phyloP scores from a whole-genome alignment of 1,284 basidiomycete species.

The Phlebopus sp. region DNA sequence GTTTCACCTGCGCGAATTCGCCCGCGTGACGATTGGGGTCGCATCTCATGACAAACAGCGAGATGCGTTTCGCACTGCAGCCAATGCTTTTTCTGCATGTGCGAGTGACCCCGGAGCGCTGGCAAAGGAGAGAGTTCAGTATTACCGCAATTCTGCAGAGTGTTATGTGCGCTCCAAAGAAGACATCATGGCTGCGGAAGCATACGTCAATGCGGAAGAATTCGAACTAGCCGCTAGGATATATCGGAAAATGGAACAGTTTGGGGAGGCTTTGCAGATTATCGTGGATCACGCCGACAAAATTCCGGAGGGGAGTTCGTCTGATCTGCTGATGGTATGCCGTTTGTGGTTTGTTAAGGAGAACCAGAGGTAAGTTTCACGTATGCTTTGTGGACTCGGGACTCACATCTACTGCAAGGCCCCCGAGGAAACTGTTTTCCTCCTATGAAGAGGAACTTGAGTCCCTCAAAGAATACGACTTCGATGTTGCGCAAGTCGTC shows the following conservation, averaged over 20 bases:
- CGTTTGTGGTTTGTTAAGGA: conserved; percentile 51
- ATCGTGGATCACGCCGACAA: conserved; percentile 33
- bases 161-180: conserved; percentile 47
- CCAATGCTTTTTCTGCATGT: conserved; percentile 45
- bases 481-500: conserved; percentile 50
- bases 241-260: conserved; percentile 48
- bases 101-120: conserved; percentile 29
- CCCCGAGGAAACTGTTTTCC: conserved; percentile 47
- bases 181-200: conserved; percentile 43
- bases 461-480: conserved; percentile 55
- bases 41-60: conserved; percentile 21
- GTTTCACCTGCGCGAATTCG: conserved; percentile 43
- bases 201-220: conserved; percentile 42
- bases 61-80: conserved; percentile 46
- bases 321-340: conserved; percentile 46
- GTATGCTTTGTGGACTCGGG: background rate
- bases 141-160: conserved; percentile 50
- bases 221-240: conserved; percentile 45
- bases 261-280: conserved; percentile 53
- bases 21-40: conserved; percentile 29
- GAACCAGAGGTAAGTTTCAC: conserved; percentile 28
- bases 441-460: conserved; percentile 52
- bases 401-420: conserved; percentile 34
- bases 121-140: conserved; percentile 33
- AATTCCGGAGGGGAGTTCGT: conserved; percentile 36